Evolutionary conservation across 148 eudicot species (phyloP).

Genomic region (Cornus florida): DNA sequence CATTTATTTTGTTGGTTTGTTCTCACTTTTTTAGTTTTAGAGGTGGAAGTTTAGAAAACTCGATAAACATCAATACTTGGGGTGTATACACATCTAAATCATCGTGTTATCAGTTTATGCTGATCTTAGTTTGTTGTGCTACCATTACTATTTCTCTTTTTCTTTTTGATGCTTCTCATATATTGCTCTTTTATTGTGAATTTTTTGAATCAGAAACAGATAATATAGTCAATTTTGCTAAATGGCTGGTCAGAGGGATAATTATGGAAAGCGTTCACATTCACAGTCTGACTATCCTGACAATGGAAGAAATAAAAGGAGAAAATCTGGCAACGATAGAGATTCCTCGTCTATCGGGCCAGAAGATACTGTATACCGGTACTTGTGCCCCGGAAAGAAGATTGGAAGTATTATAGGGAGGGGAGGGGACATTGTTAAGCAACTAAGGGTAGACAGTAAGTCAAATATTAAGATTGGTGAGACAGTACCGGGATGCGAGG

Average conservation of each 20-base stretch:
- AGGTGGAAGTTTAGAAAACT: not conserved
- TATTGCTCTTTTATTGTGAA: not conserved
- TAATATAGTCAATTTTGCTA: not conserved
- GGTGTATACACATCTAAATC: not conserved
- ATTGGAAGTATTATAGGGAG: conserved; percentile 97
- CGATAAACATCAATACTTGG: not conserved
- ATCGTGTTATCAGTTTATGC: not conserved
- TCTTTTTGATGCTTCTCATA: not conserved
- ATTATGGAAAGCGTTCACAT: conserved; percentile 72
- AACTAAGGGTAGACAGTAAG: conserved; percentile 72
- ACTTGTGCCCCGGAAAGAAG: conserved; percentile 82
- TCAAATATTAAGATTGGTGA: conserved; percentile 91
- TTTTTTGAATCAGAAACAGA: conserved; percentile 9
- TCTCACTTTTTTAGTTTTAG: not conserved
- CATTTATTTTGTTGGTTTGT: too few species aligned
- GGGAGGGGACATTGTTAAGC: conserved; percentile 97
- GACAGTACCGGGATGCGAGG: conserved; percentile 77
- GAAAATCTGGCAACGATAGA: conserved; percentile 63
- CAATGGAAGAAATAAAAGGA: conserved; percentile 72
- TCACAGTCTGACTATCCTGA: conserved; percentile 63
- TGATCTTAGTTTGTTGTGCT: not conserved
- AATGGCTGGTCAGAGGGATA: conserved; percentile 91
- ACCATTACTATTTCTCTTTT: too few species aligned
- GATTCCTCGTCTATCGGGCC: conserved; percentile 66
- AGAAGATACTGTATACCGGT: conserved; percentile 89